Percentiles rank a stretch among this genome's conserved stretches.
Evolutionary conservation across 176 grass and related monocot species (phyloP).

Genomic region (Leersia perrieri): DNA sequence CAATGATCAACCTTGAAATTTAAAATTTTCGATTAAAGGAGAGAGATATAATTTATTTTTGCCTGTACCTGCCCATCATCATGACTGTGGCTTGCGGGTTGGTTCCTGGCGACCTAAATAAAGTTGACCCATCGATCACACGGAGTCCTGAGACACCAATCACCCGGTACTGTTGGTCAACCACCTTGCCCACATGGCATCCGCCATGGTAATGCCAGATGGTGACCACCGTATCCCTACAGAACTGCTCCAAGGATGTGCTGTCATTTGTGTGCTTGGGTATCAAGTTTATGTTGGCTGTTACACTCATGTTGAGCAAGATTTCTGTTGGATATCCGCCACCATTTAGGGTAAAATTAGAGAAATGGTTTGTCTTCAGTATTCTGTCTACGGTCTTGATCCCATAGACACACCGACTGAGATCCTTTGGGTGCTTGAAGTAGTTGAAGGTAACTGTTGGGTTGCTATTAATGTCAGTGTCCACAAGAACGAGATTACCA

Average conservation of each 20-base stretch:
- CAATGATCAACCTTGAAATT: constrained; percentile 23
- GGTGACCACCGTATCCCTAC: constrained; percentile 69
- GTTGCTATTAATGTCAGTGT: constrained; percentile 56
- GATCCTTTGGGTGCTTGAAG: constrained; percentile 69
- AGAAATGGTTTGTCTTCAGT: constrained; percentile 52
- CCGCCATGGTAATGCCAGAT: constrained; percentile 95
- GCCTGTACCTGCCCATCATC: constrained; percentile 76
- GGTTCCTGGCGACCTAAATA: constrained; percentile 60
- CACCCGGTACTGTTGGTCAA: constrained; percentile 52
- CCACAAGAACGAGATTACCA: constrained; percentile 51
- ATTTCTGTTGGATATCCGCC: constrained; percentile 45
- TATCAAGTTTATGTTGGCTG: constrained; percentile 78
- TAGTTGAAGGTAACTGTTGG: constrained; percentile 83
- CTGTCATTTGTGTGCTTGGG: constrained; percentile 79
- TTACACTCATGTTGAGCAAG: constrained; percentile 71
- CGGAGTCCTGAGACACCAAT: constrained; percentile 51
- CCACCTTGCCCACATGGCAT: constrained; percentile 74
- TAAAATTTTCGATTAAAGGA: constrained; percentile 11
- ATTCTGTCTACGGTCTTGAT: constrained; percentile 56
- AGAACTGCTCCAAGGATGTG: constrained; percentile 75
- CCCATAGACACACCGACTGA: constrained; percentile 55
- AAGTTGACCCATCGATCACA: constrained; percentile 65
- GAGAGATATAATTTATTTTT: not conserved
- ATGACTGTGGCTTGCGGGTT: constrained; percentile 82
- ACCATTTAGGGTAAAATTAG: constrained; percentile 36